A percentile compares a stretch with the other conserved stretches of the same genome.
These are phyloP conservation scores for Fusarium citri DNA, from an alignment of 2,329 filamentous ascomycete genomes.

Conservation along the genomic window DNA sequence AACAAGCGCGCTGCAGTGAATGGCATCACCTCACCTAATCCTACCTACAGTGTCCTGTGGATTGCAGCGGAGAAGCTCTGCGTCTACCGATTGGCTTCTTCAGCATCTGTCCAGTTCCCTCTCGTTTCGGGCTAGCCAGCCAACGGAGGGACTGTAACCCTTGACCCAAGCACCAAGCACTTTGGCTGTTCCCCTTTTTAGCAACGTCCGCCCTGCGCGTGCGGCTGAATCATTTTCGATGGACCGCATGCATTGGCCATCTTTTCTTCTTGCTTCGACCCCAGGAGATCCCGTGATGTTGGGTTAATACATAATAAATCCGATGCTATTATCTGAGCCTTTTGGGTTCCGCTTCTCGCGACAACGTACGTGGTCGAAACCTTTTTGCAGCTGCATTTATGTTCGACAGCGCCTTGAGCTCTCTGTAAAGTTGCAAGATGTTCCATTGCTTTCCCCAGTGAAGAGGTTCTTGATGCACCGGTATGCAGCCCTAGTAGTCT, in stretches of 20 bases:
- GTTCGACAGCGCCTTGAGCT: not conserved
- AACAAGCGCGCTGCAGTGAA: conserved; percentile 36
- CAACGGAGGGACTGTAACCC: conserved; percentile 13
- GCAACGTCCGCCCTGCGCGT: conserved; percentile 28
- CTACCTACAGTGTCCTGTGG: conserved; percentile 10
- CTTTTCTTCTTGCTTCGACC: conserved; percentile 26
- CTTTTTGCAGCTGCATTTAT: not conserved
- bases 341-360: conserved; percentile 1
- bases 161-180: conserved; percentile 14
- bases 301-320: not conserved
- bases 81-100: conserved; percentile 24
- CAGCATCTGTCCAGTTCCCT: conserved; percentile 18
- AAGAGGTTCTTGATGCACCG: not conserved
- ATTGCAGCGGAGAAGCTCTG: conserved; percentile 14
- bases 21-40: conserved; percentile 40
- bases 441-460: not conserved
- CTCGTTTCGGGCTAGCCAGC: conserved; percentile 29
- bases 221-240: conserved; percentile 36
- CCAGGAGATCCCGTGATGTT: conserved; percentile 22
- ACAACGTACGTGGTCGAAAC: not conserved
- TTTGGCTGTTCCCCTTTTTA: conserved; percentile 28
- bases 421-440: not conserved
- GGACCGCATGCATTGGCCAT: conserved; percentile 22
- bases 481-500: not conserved
- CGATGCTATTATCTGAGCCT: not conserved